Base-by-base conservation (phyloP, 176 grass and related monocot genomes). In the Raddia guianensis region DNA sequence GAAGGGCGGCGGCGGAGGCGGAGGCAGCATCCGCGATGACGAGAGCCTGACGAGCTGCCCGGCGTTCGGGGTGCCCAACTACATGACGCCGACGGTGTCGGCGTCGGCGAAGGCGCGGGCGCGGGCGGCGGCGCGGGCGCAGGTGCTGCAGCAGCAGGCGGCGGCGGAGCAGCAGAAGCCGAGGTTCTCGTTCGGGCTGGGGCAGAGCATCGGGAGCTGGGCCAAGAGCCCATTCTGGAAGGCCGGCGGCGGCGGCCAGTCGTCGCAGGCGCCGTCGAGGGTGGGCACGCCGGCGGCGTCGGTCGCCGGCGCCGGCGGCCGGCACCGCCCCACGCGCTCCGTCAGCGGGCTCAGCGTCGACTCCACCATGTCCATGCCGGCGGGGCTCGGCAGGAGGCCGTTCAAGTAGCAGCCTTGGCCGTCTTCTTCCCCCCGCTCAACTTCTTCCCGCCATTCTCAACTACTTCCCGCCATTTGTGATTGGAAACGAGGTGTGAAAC, bases 31-130 rank as follows among this genome's bases (percentile, higher is more conserved):
- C 49, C 76, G 86, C 44, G 96, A 99, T 84, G 92, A 93, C 81
- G 88, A 94, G 54, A 99, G 96, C 82, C 96, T 99, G 66, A 91
- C 96, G 32, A 95, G 92, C 82, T 99, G 88, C 69, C 92, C 84
- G 63, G 68, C 88, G 27, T 93, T 91, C 86, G 80, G 70, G 3
- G 84, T 90, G 67, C 96, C 96, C 12, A 99, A 93, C 86, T 99
- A 99, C 90, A 99, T 99, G 96, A 82, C 93, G 11, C 96, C 92
- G 3, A 99, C 96, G 1, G 10, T 90, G 58, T 95, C 96, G 35
- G 96, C 96, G 15, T 93, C 88, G 10, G 97, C 97, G 58, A 94
- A 87, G 81, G 89, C 92, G 35, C 83, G 89, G 73, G 86, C 86
- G 49, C 86, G 86, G 52, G 56, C 75, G 37, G 56, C 72, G 8